A percentile compares a stretch with the other conserved stretches of the same genome.
Conservation (phyloP, 805 yeast species). For the Wickerhamomyces subpelliculosus region DNA sequence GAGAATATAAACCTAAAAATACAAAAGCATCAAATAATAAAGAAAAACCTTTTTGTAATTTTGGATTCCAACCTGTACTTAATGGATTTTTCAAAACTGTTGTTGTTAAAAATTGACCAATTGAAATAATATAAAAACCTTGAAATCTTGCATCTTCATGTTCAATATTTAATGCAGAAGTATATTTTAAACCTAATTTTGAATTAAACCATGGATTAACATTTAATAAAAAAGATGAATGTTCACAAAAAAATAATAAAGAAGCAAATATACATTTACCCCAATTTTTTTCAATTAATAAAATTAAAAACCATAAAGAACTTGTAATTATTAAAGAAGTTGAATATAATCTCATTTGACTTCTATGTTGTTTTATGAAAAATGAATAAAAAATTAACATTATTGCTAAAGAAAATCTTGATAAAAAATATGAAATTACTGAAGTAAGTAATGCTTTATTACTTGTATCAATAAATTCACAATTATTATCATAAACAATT, state of each 20-base stretch:
- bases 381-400: constrained; percentile 30
- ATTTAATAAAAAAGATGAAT: neutral
- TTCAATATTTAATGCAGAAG: constrained; percentile 21
- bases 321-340: constrained; percentile 26
- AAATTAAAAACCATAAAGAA: constrained; percentile 43
- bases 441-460: constrained; percentile 31
- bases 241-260: neutral
- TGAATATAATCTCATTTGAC: constrained; percentile 39
- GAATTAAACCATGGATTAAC: constrained; percentile 29
- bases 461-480: constrained; percentile 25
- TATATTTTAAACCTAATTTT: neutral
- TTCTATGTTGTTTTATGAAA: constrained; percentile 41
- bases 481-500: constrained; percentile 45
- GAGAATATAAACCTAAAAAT: constrained; percentile 43
- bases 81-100: constrained; percentile 32
- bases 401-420: constrained; percentile 28
- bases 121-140: constrained; percentile 49
- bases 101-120: constrained; percentile 50
- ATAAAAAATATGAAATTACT: constrained; percentile 33
- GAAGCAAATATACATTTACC: constrained; percentile 40
- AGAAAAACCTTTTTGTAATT: constrained; percentile 38
- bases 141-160: constrained; percentile 52
- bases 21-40: constrained; percentile 38
- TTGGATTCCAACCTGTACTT: constrained; percentile 26
- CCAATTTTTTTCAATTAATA: constrained; percentile 35